Evolutionary conservation across 345 rosid genomes (phyloP), one percentile per base, ranked within the genome.

Genomic region (Eucalyptus shirleyi): DNA sequence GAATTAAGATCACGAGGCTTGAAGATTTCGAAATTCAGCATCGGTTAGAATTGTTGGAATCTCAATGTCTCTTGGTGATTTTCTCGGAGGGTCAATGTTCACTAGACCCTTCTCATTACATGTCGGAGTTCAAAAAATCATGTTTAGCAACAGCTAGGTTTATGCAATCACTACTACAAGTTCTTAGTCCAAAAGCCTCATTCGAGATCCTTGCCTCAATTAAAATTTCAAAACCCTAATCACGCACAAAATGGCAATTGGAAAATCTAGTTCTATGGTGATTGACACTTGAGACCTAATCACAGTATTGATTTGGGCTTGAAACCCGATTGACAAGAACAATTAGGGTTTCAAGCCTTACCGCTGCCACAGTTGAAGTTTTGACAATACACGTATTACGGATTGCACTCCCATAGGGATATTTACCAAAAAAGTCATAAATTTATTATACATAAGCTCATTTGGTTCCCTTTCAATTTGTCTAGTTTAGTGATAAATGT

Each of bases 151-250:
- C 18, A 62, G 32, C 72, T 30, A 62, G 72, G 72, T 2, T 62
- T 62, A 62, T 0, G 10, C 16, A 62, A 30, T 62, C 34, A n/a
- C 18, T 3, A 14, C 34, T 30, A 30, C 34, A 7, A 30, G 34
- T 62, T 62, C 5, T 62, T 28, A 30, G 26, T 62, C 34, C 69
- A 30, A 62, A 28, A 62, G 69, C 69, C 34, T 62, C 69, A 30
- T 62, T 62, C 34, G 5, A 15, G 69, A 62, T 3, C 32, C 16
- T 28, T 0, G 9, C 34, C 34, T 6, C 5, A 0, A 4, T 30
- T 62, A 13, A 14, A 4, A 62, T 34, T 62, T 62, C 34, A 12
- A 30, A n/a, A 65, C 77, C 37, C 37, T n/a, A n/a, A n/a, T n/a
- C 37, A 65, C 3, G 21, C 21, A n/a, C 11, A 65, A 65, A 65